Conservation (phyloP, 2,329 filamentous ascomycete species). For the Beauveria sp. region DNA sequence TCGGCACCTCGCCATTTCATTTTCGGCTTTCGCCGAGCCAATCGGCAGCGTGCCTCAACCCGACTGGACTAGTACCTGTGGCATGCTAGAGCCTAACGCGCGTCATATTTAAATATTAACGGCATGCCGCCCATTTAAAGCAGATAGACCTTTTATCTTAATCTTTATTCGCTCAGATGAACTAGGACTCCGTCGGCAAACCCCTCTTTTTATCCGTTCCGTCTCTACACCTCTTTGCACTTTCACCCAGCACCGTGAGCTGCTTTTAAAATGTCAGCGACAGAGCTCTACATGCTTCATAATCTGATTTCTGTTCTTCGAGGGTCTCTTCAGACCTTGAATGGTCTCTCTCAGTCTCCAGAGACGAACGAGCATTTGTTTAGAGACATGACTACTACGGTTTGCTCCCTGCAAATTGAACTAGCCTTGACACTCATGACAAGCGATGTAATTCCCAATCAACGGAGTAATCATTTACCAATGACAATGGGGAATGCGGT, state of each 20-base stretch:
- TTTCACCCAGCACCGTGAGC: not conserved
- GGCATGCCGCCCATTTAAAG: not conserved
- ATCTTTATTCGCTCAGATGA: not conserved
- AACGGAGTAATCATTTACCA: not conserved
- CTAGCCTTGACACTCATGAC: not conserved
- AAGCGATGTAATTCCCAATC: not conserved
- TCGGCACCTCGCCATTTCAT: not conserved
- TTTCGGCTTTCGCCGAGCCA: not conserved
- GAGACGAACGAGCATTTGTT: not conserved
- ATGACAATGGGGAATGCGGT: not conserved
- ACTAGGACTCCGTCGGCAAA: not conserved
- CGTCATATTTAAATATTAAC: not conserved
- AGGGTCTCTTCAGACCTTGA: not conserved
- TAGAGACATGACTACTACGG: not conserved
- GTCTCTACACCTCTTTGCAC: not conserved
- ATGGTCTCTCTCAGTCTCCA: not conserved
- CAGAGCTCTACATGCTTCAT: not conserved
- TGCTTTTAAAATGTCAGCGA: not conserved
- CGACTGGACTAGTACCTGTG: not conserved
- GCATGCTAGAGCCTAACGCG: not conserved
- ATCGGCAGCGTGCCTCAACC: not conserved
- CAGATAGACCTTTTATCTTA: not conserved
- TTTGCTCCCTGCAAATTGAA: not conserved
- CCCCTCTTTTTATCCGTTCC: not conserved
- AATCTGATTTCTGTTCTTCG: not conserved